phyloP scores from a whole-genome alignment of 2,329 filamentous ascomycete genomes.

The Pseudonectria foliicola region DNA sequence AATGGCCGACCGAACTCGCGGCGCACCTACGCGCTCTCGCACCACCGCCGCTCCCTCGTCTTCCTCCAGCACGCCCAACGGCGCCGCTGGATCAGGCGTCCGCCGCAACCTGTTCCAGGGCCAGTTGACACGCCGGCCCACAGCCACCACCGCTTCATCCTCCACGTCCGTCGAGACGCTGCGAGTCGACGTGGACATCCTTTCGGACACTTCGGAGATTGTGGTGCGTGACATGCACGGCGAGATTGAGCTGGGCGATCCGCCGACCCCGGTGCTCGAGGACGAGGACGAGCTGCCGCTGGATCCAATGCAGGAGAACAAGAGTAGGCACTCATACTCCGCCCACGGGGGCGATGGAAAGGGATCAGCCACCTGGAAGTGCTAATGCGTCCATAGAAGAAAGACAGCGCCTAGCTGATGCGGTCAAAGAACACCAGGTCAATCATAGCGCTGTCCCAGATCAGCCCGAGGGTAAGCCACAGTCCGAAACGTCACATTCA shows the following conservation, averaged over 20 bases:
- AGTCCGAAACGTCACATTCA: not conserved
- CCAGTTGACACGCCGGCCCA: conserved; percentile 51
- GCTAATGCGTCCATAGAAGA: conserved; percentile 39
- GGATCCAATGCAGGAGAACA: conserved; percentile 51
- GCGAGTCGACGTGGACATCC: conserved; percentile 40
- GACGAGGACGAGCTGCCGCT: conserved; percentile 48
- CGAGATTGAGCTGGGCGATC: conserved; percentile 54
- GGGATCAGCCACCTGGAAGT: too few relatives aligned
- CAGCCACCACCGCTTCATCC: conserved; percentile 32
- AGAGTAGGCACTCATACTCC: conserved; percentile 35
- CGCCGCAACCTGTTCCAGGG: conserved; percentile 51
- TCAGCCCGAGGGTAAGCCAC: conserved; percentile 55
- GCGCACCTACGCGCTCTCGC: not conserved
- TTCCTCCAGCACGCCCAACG: conserved; percentile 5
- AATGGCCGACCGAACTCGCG: conserved; percentile 20
- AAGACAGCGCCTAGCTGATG: conserved; percentile 52
- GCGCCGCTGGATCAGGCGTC: conserved; percentile 14
- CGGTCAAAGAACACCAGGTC: conserved; percentile 53
- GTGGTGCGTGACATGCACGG: conserved; percentile 57
- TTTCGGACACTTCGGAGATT: conserved; percentile 47
- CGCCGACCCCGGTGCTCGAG: conserved; percentile 45
- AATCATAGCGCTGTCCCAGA: conserved; percentile 48
- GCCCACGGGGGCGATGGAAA: not conserved
- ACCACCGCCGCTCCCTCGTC: conserved; percentile 15
- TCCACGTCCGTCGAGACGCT: conserved; percentile 37